phyloP scores from a whole-genome alignment of 352 stramenopile species.

The Phytophthora pseudosyringae region DNA sequence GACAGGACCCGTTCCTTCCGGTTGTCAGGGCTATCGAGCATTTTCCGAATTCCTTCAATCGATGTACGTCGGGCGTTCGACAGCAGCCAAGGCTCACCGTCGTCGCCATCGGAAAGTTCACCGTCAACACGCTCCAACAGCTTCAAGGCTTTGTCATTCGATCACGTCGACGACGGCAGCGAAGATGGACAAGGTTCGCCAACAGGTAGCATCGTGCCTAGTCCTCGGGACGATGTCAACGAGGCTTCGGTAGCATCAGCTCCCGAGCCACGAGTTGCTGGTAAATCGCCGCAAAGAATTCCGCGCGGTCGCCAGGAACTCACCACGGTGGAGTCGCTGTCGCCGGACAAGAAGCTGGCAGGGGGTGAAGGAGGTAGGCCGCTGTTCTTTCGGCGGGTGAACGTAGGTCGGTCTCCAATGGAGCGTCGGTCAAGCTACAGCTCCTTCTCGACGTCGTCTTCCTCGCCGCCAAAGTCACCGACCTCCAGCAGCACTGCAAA shows the following conservation, averaged over 20 bases:
- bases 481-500: constrained; percentile 12
- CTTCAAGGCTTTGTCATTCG: constrained; percentile 10
- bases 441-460: constrained; percentile 23
- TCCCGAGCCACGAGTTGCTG: constrained; percentile 4
- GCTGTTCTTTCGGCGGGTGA: constrained; percentile 50
- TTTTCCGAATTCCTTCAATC: constrained; percentile 20
- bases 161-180: constrained; percentile 5
- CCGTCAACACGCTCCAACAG: constrained; percentile 23
- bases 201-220: constrained; percentile 8
- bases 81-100: background rate
- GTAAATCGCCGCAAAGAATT: constrained; percentile 1
- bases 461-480: constrained; percentile 21
- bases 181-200: constrained; percentile 8
- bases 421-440: constrained; percentile 47
- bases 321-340: constrained; percentile 47
- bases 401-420: constrained; percentile 39
- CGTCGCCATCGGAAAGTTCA: constrained; percentile 23
- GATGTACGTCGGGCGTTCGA: background rate
- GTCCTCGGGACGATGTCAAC: constrained; percentile 15
- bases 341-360: constrained; percentile 19
- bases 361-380: constrained; percentile 23
- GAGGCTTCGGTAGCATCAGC: constrained; percentile 26
- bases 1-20: constrained; percentile 22
- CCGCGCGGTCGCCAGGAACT: constrained; percentile 24
- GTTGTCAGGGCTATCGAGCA: constrained; percentile 5